phyloP scores from a whole-genome alignment of 179 eudicot genomes.

The Heliamphora pulchella region DNA sequence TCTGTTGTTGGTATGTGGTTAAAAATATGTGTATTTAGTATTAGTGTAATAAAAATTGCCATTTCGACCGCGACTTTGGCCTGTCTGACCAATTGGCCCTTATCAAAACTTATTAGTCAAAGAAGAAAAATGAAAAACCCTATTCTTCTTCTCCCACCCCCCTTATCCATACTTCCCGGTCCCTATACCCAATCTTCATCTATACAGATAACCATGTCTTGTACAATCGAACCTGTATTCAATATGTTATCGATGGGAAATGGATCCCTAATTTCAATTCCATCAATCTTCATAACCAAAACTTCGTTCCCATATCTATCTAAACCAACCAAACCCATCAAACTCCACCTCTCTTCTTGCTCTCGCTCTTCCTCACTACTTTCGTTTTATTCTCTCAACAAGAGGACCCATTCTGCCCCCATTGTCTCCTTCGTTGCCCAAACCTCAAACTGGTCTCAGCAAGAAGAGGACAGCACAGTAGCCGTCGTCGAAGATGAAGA shows the following conservation, averaged over 20 bases:
- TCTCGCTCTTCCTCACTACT: conserved; percentile 16
- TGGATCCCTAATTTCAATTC: conserved; percentile 34
- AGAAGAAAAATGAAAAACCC: no score
- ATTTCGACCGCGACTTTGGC: no score
- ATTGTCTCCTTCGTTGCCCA: conserved; percentile 33
- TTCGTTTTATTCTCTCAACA: conserved; percentile 21
- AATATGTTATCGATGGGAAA: conserved; percentile 43
- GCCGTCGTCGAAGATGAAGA: conserved; percentile 30
- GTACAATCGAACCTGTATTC: conserved; percentile 24
- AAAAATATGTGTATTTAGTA: no score
- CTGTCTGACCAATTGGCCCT: no score
- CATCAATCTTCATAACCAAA: conserved; percentile 38
- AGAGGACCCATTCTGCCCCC: conserved; percentile 18
- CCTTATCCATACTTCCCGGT: no score
- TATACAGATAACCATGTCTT: conserved; percentile 26
- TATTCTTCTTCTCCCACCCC: no score
- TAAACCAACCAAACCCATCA: conserved; percentile 41
- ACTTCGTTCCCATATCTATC: conserved; percentile 23
- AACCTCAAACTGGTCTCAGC: conserved; percentile 42
- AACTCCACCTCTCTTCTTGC: conserved; percentile 24
- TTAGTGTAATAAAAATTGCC: no score
- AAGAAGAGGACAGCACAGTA: conserved; percentile 35
- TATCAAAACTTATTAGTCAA: no score
- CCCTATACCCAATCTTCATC: no score
- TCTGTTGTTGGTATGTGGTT: no score